Base-by-base conservation (phyloP, 1,139 yeast genomes). In the Fermentozyma sake region DNA sequence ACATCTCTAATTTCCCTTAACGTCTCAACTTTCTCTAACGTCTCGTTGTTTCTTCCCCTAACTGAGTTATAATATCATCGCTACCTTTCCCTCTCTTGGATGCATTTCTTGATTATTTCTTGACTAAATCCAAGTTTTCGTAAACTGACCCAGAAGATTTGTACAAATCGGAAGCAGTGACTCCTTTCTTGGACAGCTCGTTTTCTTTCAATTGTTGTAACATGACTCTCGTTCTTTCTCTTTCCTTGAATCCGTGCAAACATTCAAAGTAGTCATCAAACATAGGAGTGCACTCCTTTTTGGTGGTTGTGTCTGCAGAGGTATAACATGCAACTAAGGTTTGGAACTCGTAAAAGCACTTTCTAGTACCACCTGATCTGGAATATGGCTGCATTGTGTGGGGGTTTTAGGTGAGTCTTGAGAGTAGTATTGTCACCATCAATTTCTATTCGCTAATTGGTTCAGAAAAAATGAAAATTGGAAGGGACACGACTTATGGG, bases 241-340 rank as follows among this genome's bases (percentile, higher is more conserved):
- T 62, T 46, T 67, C 73, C 48, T 67, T 67, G 42, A 44, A 54
- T 14, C 72, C 72, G 44, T 67, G 72, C 47, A 67, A 61, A 43
- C 73, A 67, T 43, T 67, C 73, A 37, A 54, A 61, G 54, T 66
- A 67, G 51, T 67, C 73, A 38, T 67, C 72, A 38, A 58, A 66
- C 27, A 52, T 55, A 16, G 72, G 72, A 18, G 58, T 55, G 44
- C 73, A 67, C 43, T 57, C 64, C 47, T 63, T 65, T 37, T 58
- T 61, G 33, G 60, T 33, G 21, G 52, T 47, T 24, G 72, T 67
- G 30, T 66, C 72, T 10, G 70, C 72, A 10, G 71, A 60, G 3
- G 72, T 66, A 54, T 57, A 61, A 44, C 73, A 67, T 13, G 68
- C 67, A 32, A 58, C 59, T 35, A 65, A 56, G 12, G 67, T 54